Evolutionary conservation across 768 basidiomycete species (phyloP).

Genomic region (Boletus coccyginus): DNA sequence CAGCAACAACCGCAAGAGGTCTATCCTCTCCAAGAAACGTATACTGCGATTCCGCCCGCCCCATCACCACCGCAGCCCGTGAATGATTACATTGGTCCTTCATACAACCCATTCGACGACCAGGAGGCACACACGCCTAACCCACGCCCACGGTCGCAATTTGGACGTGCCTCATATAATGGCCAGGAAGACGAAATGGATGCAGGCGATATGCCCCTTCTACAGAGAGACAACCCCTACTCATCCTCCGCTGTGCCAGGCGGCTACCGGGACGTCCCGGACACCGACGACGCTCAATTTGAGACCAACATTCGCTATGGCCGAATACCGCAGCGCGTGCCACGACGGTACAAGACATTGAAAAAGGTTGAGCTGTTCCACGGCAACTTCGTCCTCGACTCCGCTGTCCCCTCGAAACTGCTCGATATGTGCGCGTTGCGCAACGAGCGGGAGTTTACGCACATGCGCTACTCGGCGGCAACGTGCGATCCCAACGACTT

Average conservation of each 20-base stretch:
- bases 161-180: slow-evolving; percentile 35
- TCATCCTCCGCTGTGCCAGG: slow-evolving; percentile 44
- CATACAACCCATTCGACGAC: slow-evolving; percentile 24
- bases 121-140: slow-evolving; percentile 16
- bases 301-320: slow-evolving; percentile 81
- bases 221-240: slow-evolving; percentile 41
- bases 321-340: slow-evolving; percentile 85
- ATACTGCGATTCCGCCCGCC: slow-evolving; percentile 12
- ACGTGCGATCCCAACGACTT: slow-evolving; percentile 98
- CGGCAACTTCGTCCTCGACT: slow-evolving; percentile 91
- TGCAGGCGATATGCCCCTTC: slow-evolving; percentile 64
- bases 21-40: slow-evolving; percentile 24
- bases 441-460: slow-evolving; percentile 86
- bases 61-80: slow-evolving; percentile 20
- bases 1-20: slow-evolving; percentile 22
- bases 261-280: slow-evolving; percentile 35
- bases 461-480: slow-evolving; percentile 95
- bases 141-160: slow-evolving; percentile 27
- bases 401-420: slow-evolving; percentile 86
- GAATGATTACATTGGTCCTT: slow-evolving; percentile 11
- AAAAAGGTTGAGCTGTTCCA: slow-evolving; percentile 92
- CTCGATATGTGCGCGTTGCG: slow-evolving; percentile 76
- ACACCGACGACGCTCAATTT: slow-evolving; percentile 29
- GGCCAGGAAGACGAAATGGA: slow-evolving; percentile 46
- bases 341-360: slow-evolving; percentile 88